Percentiles rank a stretch among this genome's conserved stretches.
Conservation (phyloP, 768 basidiomycete genomes). For the Xanthoconium stramineum region DNA sequence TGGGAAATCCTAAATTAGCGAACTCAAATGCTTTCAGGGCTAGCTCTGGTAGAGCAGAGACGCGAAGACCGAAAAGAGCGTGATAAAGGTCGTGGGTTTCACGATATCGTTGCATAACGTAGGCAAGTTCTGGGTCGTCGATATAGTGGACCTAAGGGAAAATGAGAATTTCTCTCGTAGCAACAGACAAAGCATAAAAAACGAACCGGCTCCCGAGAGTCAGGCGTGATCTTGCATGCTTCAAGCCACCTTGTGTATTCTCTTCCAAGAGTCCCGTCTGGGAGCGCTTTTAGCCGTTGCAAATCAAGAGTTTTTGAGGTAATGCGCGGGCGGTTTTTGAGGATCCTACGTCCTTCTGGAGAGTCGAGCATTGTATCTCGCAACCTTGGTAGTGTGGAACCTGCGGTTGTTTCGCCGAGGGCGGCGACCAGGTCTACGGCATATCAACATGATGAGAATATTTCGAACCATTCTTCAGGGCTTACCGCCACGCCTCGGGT, state of each 20-base stretch:
- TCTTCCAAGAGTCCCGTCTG: slow-evolving; percentile 79
- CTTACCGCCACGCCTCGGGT: slow-evolving; percentile 85
- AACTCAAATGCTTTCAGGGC: slow-evolving; percentile 95
- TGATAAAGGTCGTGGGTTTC: slow-evolving; percentile 99
- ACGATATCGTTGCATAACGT: slow-evolving; percentile 96
- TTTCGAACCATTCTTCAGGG: background rate
- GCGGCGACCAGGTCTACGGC: slow-evolving; percentile 91
- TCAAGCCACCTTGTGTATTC: slow-evolving; percentile 91
- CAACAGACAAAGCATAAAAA: background rate
- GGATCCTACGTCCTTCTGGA: slow-evolving; percentile 78
- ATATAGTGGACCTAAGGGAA: slow-evolving; percentile 82
- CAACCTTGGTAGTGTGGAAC: slow-evolving; percentile 68
- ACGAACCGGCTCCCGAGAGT: slow-evolving; percentile 85
- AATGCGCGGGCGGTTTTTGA: slow-evolving; percentile 81
- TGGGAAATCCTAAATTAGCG: slow-evolving; percentile 85
- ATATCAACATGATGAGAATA: background rate
- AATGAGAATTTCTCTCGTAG: background rate
- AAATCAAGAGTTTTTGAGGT: slow-evolving; percentile 76
- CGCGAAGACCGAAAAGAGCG: slow-evolving; percentile 83
- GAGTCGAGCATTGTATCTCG: slow-evolving; percentile 76
- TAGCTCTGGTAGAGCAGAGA: slow-evolving; percentile 87
- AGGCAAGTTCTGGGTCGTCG: slow-evolving; percentile 91
- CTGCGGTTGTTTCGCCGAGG: slow-evolving; percentile 89
- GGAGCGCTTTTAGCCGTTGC: slow-evolving; percentile 57
- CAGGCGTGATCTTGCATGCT: slow-evolving; percentile 84